Base-by-base conservation (phyloP, 306 rosid genomes). In the Quercus gilva region DNA sequence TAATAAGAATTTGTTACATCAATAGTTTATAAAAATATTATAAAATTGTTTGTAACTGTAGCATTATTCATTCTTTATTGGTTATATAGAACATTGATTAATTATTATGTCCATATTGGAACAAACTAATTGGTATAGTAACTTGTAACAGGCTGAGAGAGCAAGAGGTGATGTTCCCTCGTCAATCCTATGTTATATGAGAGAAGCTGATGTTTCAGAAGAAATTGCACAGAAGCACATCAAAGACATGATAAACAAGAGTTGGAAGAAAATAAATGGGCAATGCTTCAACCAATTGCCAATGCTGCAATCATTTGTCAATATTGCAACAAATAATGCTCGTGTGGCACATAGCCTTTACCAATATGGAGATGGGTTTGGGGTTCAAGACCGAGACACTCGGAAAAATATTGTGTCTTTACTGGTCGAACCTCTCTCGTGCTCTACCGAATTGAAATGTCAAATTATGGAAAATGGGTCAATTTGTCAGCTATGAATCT, bases 101-200 rank as follows among this genome's bases (percentile, higher is more conserved):
- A 37, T 7, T 37, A 7, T 37, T 37, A 37, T 37, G 10, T 37
- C 45, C 11, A 7, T 37, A 37, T 37, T 35, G 1, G 41, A 35
- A 35, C 41, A 35, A 35, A 35, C 41, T 35, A 35, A 35, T 37
- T 37, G 13, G 3, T 5, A 13, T 5, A 2, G 20, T 28, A 4
- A 3, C 5, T 55, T 13, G 3, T 19, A 21, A 19, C 80, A 87
- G 96, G 92, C 89, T 4, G 96, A 91, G 73, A 78, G 63, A 56
- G 88, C 89, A 80, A 85, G 91, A 67, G 96, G 96, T 1, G 96
- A 91, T 76, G 86, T 79, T n/a, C 81, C 92, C 29, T 91, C 96
- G 0, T 83, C 90, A 37, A 80, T 91, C 58, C 0, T 78, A 20
- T 91, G 96, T 18, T 84, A 84, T 55, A 91, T 86, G 92, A 76